Percentiles rank a stretch among this genome's conserved stretches.
Conservation (phyloP, 176 grass and related monocot species). For the Cenchrus purpureus region DNA sequence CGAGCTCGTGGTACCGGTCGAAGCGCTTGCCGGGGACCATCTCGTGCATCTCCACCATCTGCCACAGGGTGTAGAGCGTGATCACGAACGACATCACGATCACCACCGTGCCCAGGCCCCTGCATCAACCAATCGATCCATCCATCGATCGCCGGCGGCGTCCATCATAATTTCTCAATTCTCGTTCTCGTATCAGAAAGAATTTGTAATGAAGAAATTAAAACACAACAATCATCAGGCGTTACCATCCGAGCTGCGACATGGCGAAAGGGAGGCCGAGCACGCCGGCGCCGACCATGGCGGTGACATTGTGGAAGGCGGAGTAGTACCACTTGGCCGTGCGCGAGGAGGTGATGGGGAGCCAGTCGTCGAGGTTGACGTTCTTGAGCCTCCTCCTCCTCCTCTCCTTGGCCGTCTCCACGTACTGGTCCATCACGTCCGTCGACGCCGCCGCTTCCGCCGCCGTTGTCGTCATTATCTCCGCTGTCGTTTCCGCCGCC, state of each 20-base stretch:
- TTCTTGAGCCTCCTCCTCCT: constrained; percentile 7
- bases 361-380: constrained; percentile 42
- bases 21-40: constrained; percentile 68
- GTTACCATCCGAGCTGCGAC: constrained; percentile 59
- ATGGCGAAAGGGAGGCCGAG: constrained; percentile 67
- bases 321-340: constrained; percentile 61
- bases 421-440: background rate
- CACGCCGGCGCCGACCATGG: constrained; percentile 75
- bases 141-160: too few relatives aligned
- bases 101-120: constrained; percentile 47
- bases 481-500: background rate
- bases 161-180: too few relatives aligned
- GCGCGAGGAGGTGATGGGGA: constrained; percentile 53
- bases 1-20: constrained; percentile 73
- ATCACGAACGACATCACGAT: constrained; percentile 59
- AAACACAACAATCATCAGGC: too few relatives aligned
- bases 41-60: constrained; percentile 82
- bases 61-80: constrained; percentile 74
- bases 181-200: too few relatives aligned
- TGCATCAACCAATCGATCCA: background rate
- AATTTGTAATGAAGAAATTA: too few relatives aligned
- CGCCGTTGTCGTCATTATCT: too few relatives aligned
- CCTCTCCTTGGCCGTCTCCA: background rate
- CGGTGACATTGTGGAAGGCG: constrained; percentile 55
- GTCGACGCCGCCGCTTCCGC: too few relatives aligned